Conservation (phyloP, 805 yeast genomes). For the Saturnispora diversa region DNA sequence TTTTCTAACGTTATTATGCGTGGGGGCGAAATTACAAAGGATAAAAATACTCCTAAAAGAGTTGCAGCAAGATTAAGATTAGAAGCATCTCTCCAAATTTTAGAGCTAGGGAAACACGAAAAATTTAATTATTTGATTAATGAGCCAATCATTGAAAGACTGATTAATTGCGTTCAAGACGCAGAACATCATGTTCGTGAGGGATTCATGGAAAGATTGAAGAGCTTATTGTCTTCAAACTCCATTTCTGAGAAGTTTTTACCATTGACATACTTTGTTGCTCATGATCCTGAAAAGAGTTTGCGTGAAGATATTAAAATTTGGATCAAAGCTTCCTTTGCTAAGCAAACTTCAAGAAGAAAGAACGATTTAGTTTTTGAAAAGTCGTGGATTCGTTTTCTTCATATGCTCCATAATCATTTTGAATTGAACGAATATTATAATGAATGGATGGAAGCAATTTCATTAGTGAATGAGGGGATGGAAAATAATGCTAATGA, state of each 20-base stretch:
- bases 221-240: constrained; percentile 42
- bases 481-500: constrained; percentile 13
- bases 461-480: constrained; percentile 9
- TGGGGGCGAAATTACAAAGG: constrained; percentile 66
- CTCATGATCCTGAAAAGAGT: constrained; percentile 58
- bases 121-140: constrained; percentile 44
- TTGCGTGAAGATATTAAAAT: constrained; percentile 46
- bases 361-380: constrained; percentile 48
- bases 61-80: constrained; percentile 57
- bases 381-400: constrained; percentile 53
- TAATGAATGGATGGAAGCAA: constrained; percentile 14
- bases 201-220: constrained; percentile 41
- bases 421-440: constrained; percentile 47
- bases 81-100: constrained; percentile 55
- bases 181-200: constrained; percentile 49
- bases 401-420: constrained; percentile 70
- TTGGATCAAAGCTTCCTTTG: constrained; percentile 63
- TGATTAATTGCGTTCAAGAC: constrained; percentile 61
- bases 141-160: constrained; percentile 42
- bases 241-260: constrained; percentile 56
- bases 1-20: constrained; percentile 59
- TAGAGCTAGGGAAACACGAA: constrained; percentile 56
- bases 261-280: constrained; percentile 62
- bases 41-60: constrained; percentile 49
- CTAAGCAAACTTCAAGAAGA: constrained; percentile 26